phyloP scores from a whole-genome alignment of 176 grass and related monocot genomes.

The Avena insularis region DNA sequence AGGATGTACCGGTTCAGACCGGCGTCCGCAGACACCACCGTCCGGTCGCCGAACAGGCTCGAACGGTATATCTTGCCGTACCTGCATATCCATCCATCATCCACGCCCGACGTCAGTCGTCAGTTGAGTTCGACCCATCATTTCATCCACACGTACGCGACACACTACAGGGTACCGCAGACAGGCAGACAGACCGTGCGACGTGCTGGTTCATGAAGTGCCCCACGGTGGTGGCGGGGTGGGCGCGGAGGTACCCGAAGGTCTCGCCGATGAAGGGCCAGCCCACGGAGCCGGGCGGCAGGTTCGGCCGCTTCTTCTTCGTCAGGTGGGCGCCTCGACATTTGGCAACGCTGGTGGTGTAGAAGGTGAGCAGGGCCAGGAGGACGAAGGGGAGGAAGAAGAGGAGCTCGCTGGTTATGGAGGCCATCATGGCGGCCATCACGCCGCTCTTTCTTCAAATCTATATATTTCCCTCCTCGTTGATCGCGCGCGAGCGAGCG shows the following conservation, averaged over 20 bases:
- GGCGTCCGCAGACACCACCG: slow-evolving; percentile 89
- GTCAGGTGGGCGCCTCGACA: slow-evolving; percentile 39
- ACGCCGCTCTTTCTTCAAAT: slow-evolving; percentile 1
- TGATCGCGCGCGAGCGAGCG: neutral
- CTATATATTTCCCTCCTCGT: neutral
- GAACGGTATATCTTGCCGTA: slow-evolving; percentile 88
- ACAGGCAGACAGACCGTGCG: slow-evolving; percentile 54
- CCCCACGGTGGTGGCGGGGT: slow-evolving; percentile 76
- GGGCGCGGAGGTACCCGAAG: slow-evolving; percentile 80
- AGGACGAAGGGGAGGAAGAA: slow-evolving; percentile 74
- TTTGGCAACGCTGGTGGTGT: slow-evolving; percentile 56
- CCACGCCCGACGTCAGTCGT: neutral
- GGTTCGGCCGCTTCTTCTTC: slow-evolving; percentile 66
- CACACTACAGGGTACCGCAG: neutral
- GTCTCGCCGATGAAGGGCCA: slow-evolving; percentile 88
- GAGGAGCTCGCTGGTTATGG: slow-evolving; percentile 65
- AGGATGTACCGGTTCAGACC: slow-evolving; percentile 90
- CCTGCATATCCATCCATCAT: slow-evolving; percentile 46
- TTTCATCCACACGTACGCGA: neutral
- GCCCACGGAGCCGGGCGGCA: slow-evolving; percentile 66
- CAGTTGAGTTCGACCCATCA: neutral
- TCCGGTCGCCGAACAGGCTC: slow-evolving; percentile 82
- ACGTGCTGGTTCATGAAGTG: slow-evolving; percentile 81
- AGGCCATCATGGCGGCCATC: slow-evolving; percentile 62
- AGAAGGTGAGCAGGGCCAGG: slow-evolving; percentile 74